Evolutionary conservation across 192 early-diverging fungal genomes (phyloP), one percentile per base, ranked within the genome.

Genomic region (Geranomyces variabilis): DNA sequence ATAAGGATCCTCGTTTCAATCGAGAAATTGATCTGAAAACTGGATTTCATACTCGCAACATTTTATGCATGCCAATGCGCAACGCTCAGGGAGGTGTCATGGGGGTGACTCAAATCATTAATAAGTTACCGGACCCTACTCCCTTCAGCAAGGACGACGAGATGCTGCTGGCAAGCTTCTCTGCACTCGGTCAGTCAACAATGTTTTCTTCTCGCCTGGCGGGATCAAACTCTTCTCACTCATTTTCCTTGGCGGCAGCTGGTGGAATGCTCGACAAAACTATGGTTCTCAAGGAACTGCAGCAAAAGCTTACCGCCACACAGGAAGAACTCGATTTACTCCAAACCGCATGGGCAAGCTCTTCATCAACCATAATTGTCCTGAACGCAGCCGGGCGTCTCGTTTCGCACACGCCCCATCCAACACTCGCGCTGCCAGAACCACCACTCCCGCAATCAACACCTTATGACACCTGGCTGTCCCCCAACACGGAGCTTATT

Each of bases 1-100:
- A 84, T 51, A 62, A 70, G n/a, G 85, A 86, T 62, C 60, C 69
- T 15, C 75, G 85, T 6, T 86, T 86, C 70, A 86, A 86, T 48
- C 67, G 75, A 9, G 61, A 64, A 17, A 62, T 86, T 22, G 85
- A 86, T 45, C 45, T 77, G 41, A 78, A 81, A 66, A 86, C 82
- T 19, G 85, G 85, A 0, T 86, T 77, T 66, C 55, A 51, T 31
- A 86, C 85, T 14, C 75, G 82, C 19, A 86, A 79, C 59, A 86
- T 86, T 56, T 74, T 86, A 4, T 81, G 80, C 51, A 77, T 83
- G 59, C 83, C 85, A 0, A 86, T 86, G 82, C 43, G 58, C 24
- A 80, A 70, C 43, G 41, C 67, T 0, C 59, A 79, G 21, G 68
- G 75, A 1, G 66, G 78, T 17, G 67, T 84, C 29, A 80, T 86